These are phyloP conservation scores for Salix udensis DNA, from an alignment of 345 rosid species.

Conservation along the genomic window DNA sequence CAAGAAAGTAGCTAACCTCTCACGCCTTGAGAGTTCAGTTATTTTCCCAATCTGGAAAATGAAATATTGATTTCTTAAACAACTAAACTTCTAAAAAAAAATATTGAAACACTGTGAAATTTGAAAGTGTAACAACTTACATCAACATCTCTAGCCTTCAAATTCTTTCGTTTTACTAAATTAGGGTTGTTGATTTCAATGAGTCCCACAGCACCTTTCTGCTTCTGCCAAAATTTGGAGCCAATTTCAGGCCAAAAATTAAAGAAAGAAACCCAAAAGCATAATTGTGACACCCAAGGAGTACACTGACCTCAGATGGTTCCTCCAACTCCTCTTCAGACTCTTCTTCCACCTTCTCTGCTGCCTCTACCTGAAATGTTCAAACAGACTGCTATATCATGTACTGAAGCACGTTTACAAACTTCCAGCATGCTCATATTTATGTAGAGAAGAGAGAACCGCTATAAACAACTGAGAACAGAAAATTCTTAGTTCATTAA, in stretches of 20 bases:
- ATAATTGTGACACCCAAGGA: neutral
- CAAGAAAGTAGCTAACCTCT: slow-evolving; percentile 50
- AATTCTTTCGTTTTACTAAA: slow-evolving; percentile 54
- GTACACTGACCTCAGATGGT: neutral
- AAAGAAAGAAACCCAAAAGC: neutral
- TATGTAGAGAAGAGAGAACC: too few relatives aligned
- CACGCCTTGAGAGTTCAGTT: slow-evolving; percentile 87
- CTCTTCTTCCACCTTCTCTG: slow-evolving; percentile 4
- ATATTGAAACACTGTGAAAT: neutral
- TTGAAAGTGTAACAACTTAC: slow-evolving; percentile 35
- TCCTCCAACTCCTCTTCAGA: slow-evolving; percentile 10
- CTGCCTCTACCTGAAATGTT: neutral
- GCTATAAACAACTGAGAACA: too few relatives aligned
- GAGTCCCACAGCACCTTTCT: slow-evolving; percentile 65
- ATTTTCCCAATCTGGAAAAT: slow-evolving; percentile 52
- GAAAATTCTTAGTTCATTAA: too few relatives aligned
- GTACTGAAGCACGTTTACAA: neutral
- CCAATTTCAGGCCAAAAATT: neutral
- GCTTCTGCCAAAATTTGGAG: slow-evolving; percentile 38
- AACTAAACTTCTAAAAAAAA: neutral
- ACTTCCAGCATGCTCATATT: too few relatives aligned
- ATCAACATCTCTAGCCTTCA: slow-evolving; percentile 65
- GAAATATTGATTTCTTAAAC: neutral
- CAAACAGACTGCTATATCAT: neutral
- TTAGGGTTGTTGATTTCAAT: slow-evolving; percentile 83